phyloP scores from a whole-genome alignment of 768 basidiomycete genomes.

The Boletus patriciae region DNA sequence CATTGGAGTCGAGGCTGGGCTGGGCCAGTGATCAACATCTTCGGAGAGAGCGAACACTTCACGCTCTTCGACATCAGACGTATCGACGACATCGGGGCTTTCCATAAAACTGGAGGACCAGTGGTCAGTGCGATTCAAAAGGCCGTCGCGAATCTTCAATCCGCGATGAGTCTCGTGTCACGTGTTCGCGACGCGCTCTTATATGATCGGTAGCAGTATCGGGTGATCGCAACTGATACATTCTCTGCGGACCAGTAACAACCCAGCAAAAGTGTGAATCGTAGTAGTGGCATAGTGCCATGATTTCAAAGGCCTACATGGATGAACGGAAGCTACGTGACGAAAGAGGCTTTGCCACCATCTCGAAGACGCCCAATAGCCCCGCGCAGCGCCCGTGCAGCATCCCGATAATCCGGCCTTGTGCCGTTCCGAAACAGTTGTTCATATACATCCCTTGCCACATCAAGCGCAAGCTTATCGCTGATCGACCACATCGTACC shows the following conservation, averaged over 20 bases:
- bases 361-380: neutral
- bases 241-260: too few relatives aligned
- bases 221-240: too few relatives aligned
- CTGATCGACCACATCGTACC: slow-evolving; percentile 47
- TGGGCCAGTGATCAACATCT: neutral
- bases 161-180: slow-evolving; percentile 13
- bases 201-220: too few relatives aligned
- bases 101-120: slow-evolving; percentile 15
- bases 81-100: slow-evolving; percentile 50
- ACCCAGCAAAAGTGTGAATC: too few relatives aligned
- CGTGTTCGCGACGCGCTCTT: slow-evolving; percentile 15
- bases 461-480: slow-evolving; percentile 20
- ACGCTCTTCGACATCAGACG: slow-evolving; percentile 63
- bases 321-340: too few relatives aligned
- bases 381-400: neutral
- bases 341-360: too few relatives aligned
- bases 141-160: neutral
- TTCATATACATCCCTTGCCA: neutral
- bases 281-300: too few relatives aligned
- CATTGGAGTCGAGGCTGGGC: neutral
- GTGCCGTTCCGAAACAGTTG: neutral
- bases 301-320: too few relatives aligned
- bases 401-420: neutral
- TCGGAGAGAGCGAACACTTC: slow-evolving; percentile 38
- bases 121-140: neutral